A percentile compares a stretch with the other conserved stretches of the same genome.
phyloP scores from a whole-genome alignment of 768 basidiomycete species.

The Mycena olivaceomarginata region DNA sequence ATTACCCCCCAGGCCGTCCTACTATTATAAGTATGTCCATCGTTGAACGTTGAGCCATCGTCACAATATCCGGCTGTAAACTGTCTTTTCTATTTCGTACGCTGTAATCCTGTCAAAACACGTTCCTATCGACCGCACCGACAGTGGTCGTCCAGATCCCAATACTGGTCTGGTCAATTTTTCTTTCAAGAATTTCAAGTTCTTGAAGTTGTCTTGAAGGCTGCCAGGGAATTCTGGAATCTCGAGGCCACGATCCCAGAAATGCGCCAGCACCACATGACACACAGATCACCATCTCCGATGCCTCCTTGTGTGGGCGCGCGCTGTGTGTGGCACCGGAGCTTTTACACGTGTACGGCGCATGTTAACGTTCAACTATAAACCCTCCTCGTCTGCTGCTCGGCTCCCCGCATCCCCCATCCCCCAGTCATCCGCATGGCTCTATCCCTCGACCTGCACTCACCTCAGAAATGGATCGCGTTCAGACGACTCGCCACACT shows the following conservation, averaged over 20 bases:
- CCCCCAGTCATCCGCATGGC: conserved; percentile 9
- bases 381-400: not conserved
- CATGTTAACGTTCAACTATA: conserved; percentile 2
- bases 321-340: not conserved
- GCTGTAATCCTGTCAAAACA: too few species aligned
- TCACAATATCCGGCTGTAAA: too few species aligned
- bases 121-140: too few species aligned
- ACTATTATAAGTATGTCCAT: too few species aligned
- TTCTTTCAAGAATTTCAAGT: too few species aligned
- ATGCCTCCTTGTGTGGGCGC: conserved; percentile 10
- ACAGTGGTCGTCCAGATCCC: too few species aligned
- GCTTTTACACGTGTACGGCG: conserved; percentile 18
- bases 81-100: too few species aligned
- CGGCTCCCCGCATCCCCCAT: not conserved
- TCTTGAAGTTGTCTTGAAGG: too few species aligned
- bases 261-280: not conserved
- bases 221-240: not conserved
- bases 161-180: too few species aligned
- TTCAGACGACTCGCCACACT: conserved; percentile 26
- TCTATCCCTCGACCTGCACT: not conserved
- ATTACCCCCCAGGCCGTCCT: too few species aligned
- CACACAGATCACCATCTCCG: not conserved
- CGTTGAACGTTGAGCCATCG: too few species aligned
- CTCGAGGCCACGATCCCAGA: not conserved
- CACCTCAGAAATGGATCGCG: not conserved